Evolutionary conservation across 2,329 filamentous ascomycete genomes (phyloP).

Genomic region (Fusarium sterilihyphosum): DNA sequence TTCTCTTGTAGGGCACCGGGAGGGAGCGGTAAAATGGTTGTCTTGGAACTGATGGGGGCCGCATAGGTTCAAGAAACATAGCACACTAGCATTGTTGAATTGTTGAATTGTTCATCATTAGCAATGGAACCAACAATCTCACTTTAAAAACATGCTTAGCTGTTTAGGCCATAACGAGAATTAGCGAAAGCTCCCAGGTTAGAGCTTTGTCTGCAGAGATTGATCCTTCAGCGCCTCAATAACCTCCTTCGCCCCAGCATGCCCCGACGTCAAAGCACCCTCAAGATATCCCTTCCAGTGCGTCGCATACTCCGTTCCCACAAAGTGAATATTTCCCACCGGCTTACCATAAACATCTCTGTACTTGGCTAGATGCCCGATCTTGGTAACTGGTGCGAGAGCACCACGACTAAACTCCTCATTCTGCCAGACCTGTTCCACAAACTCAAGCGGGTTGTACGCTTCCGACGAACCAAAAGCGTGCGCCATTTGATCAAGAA

Average conservation of each 20-base stretch:
- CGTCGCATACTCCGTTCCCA: conserved; percentile 58
- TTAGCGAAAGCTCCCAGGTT: not conserved
- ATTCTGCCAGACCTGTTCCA: conserved; percentile 49
- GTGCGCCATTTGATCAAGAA: conserved; percentile 49
- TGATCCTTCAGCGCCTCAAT: conserved; percentile 26
- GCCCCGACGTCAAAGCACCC: conserved; percentile 57
- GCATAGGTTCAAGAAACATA: not conserved
- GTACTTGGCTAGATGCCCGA: conserved; percentile 45
- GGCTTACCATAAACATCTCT: conserved; percentile 45
- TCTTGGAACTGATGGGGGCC: not conserved
- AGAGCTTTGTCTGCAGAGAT: conserved; percentile 6
- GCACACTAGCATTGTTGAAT: not conserved
- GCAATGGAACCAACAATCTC: not conserved
- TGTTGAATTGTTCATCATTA: not conserved
- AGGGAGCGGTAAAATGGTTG: no score
- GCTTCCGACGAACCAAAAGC: conserved; percentile 42
- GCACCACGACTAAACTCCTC: conserved; percentile 49
- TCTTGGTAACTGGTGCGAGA: conserved; percentile 46
- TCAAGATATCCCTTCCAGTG: conserved; percentile 65
- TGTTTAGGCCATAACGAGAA: not conserved
- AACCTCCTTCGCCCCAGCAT: conserved; percentile 56
- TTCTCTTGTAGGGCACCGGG: no score
- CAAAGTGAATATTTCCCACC: conserved; percentile 58
- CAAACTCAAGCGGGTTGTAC: conserved; percentile 42
- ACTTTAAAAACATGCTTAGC: accelerated